A percentile compares a stretch with the other conserved stretches of the same genome.
phyloP scores from a whole-genome alignment of 2,329 filamentous ascomycete genomes.

The Akanthomyces uredinophilus region DNA sequence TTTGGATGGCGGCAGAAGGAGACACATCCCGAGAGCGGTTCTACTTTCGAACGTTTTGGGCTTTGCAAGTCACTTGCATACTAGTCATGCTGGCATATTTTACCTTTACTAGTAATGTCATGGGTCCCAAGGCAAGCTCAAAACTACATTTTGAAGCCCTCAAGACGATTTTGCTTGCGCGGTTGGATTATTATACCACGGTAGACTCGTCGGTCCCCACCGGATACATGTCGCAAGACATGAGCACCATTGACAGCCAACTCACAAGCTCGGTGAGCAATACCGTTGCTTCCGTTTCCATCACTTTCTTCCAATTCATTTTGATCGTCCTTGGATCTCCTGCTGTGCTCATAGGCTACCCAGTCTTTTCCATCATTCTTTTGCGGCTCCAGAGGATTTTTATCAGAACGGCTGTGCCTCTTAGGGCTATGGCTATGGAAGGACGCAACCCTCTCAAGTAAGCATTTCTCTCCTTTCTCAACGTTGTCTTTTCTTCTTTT shows the following conservation, averaged over 20 bases:
- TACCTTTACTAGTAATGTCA: not conserved
- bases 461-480: not conserved
- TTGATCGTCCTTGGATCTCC: conserved; percentile 2
- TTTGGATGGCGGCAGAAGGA: conserved; percentile 1
- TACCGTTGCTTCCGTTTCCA: not conserved
- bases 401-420: not conserved
- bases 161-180: not conserved
- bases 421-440: conserved; percentile 5
- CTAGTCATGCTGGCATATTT: conserved; percentile 1
- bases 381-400: not conserved
- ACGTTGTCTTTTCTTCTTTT: not conserved
- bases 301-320: not conserved
- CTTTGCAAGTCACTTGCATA: not conserved
- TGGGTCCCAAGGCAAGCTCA: conserved; percentile 10
- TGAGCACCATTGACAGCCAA: conserved; percentile 3
- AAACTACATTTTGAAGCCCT: conserved; percentile 2
- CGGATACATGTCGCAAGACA: conserved; percentile 11
- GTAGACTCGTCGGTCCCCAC: conserved; percentile 12
- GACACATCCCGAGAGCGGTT: not conserved
- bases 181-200: conserved; percentile 8
- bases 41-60: conserved; percentile 3
- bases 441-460: conserved; percentile 5
- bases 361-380: not conserved
- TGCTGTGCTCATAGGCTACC: conserved; percentile 1
- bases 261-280: not conserved